Percentiles rank a stretch among this genome's conserved stretches.
These are phyloP conservation scores for Amanita polypyramis DNA, from an alignment of 768 basidiomycete species.

Conservation along the genomic window DNA sequence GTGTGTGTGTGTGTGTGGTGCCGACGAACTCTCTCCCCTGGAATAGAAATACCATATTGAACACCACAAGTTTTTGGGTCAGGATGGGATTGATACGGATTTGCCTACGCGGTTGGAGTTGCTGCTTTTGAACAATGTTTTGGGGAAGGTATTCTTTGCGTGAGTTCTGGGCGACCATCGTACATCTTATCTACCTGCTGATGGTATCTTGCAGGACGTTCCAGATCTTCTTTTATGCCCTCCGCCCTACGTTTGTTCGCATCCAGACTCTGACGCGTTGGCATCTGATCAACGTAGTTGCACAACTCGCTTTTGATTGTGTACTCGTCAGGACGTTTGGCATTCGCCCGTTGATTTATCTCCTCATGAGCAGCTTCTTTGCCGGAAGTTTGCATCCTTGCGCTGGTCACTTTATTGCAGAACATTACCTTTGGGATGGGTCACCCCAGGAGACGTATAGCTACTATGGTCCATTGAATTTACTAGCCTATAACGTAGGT, in stretches of 20 bases:
- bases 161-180: constrained; percentile 35
- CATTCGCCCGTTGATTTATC: constrained; percentile 55
- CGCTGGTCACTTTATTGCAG: constrained; percentile 96
- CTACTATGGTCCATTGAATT: constrained; percentile 89
- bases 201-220: constrained; percentile 54
- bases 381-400: constrained; percentile 94
- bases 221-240: constrained; percentile 96
- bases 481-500: constrained; percentile 86
- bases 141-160: constrained; percentile 98
- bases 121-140: constrained; percentile 82
- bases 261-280: constrained; percentile 71
- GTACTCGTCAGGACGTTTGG: constrained; percentile 41
- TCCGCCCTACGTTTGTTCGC: constrained; percentile 89
- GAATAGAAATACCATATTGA: constrained; percentile 83
- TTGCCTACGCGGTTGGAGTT: constrained; percentile 84
- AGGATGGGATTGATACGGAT: constrained; percentile 95
- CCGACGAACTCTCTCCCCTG: not conserved
- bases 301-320: constrained; percentile 66
- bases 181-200: not conserved
- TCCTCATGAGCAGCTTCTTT: constrained; percentile 87
- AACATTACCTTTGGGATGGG: constrained; percentile 92
- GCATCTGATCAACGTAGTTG: constrained; percentile 72
- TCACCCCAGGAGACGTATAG: constrained; percentile 93
- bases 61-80: constrained; percentile 92
- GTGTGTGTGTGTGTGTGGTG: not conserved